Evolutionary conservation across 176 grass and related monocot genomes (phyloP), one percentile per base, ranked within the genome.

Genomic region (Rhynchospora pubera): DNA sequence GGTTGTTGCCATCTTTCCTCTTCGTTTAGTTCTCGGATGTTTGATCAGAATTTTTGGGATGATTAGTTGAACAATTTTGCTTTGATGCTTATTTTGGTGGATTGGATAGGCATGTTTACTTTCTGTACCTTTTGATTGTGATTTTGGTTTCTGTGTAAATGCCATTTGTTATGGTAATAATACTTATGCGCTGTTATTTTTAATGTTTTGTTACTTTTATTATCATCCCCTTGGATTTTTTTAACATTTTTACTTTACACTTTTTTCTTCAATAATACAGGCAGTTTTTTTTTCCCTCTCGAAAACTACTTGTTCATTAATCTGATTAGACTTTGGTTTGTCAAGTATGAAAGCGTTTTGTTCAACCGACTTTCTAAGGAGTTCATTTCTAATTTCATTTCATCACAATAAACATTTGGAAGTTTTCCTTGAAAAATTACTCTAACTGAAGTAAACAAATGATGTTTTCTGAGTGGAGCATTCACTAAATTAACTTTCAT

Each of bases 21-120:
- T 51, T 66, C 15, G 43, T 61, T 62, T 66, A 46, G 43, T 82
- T 47, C 2, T 45, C 23, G 1, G 72, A 76, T 55, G 23, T 56
- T 32, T 50, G 3, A 51, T 32, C 66, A 24, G 61, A 47, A 65
- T 18, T 82, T 34, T 18, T 47, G 52, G 39, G 57, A 24, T 65
- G 79, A 82, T 82, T 34, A 80, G 21, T 53, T 65, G 61, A 82
- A 67, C 23, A 50, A 50, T 82, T 65, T 63, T 34, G 12, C 7
- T 32, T 65, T 46, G 16, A 8, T 23, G 34, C 4, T 24, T 81
- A 63, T 61, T 65, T 66, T n/a, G 15, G 51, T 48, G 60, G 65
- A n/a, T n/a, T n/a, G n/a, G n/a, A 63, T 18, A 81, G 51, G 6
- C 13, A 14, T n/a, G 2, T 61, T 59, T 10, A 28, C 26, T 28